These are phyloP conservation scores for Colletotrichum limetticola DNA, from an alignment of 2,329 filamentous ascomycete species.

Conservation along the genomic window DNA sequence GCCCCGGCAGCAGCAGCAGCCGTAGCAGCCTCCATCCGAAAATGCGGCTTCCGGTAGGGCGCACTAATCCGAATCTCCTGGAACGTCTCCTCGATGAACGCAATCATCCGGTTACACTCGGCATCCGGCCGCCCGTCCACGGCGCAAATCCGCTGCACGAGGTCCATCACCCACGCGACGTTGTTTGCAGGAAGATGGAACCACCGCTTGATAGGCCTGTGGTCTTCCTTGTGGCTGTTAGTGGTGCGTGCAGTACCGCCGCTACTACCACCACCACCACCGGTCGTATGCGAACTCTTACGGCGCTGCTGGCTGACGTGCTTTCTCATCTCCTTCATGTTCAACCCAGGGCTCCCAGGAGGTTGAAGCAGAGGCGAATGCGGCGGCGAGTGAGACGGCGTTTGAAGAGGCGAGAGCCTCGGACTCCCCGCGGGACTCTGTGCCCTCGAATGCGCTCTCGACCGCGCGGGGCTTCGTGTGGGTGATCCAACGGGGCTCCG, in stretches of 20 bases:
- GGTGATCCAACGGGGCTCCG: not conserved
- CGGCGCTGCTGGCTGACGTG: conserved; percentile 13
- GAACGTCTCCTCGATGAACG: conserved; percentile 36
- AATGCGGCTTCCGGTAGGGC: conserved; percentile 36
- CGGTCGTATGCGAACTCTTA: conserved; percentile 22
- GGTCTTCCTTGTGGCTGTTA: not conserved
- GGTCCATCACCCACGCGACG: conserved; percentile 36
- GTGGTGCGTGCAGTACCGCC: not conserved
- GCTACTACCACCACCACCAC: not conserved
- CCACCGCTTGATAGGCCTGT: conserved; percentile 34
- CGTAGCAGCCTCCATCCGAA: conserved; percentile 13
- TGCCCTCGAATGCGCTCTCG: not conserved
- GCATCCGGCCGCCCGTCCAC: conserved; percentile 32
- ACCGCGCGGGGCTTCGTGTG: not conserved
- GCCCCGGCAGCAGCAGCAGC: not conserved
- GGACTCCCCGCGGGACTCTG: conserved; percentile 3
- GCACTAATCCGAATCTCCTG: conserved; percentile 34
- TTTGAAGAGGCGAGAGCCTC: not conserved
- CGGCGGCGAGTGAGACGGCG: conserved; percentile 12
- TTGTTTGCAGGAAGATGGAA: conserved; percentile 36
- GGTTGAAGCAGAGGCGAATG: conserved; percentile 15
- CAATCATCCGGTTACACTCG: conserved; percentile 32
- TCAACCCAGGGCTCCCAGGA: not conserved
- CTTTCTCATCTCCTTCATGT: conserved; percentile 20
- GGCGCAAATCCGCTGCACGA: conserved; percentile 34